Evolutionary conservation across 1,284 basidiomycete genomes (phyloP), one percentile per base, ranked within the genome.

Genomic region (Chondrostereum purpureum): DNA sequence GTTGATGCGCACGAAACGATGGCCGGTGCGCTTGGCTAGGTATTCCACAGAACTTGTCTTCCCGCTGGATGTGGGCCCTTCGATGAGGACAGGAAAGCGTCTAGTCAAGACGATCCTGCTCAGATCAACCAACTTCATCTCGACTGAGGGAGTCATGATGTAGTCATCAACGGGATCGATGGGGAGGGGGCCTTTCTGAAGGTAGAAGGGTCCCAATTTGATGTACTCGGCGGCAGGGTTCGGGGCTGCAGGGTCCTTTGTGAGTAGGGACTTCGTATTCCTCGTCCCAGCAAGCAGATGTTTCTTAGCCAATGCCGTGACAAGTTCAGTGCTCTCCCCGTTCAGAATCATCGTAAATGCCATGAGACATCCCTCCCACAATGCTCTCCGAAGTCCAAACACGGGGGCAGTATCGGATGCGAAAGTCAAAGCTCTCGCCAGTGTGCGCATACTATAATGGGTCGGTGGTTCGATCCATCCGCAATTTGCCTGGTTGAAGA

Each of bases 41-140:
- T 96, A 98, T 67, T 98, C 94, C 47, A 99, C 84, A 0, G 96
- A 90, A 59, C 91, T 95, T 1, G 96, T 99, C 70, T 99, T 99
- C 34, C 96, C 96, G 44, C 88, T 91, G 1, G 95, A 98, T 0
- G 96, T 99, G 0, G 96, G 96, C 2, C 96, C 96, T 68, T 99
- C 96, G 51, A 99, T 96, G 14, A 99, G 75, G 6, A 99, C 89
- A 4, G 96, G 96, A 58, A 94, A 97, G 49, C 86, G 79, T 45
- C 90, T 80, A 1, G 92, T 93, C 39, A 91, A 69, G 42, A 97
- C 83, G 50, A 97, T 94, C 21, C 96, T 79, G 1, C 95, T 88
- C 11, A 99, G 77, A 60, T 97, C 91, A 22, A 92, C 75, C 17
- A 99, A 76, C 65, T 99, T 99, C 51, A 77, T 78, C 64, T 96